Percentiles rank a stretch among this genome's conserved stretches.
These are phyloP conservation scores for Tetrahymena borealis DNA, from an alignment of 73 alveolate species.

Conservation along the genomic window DNA sequence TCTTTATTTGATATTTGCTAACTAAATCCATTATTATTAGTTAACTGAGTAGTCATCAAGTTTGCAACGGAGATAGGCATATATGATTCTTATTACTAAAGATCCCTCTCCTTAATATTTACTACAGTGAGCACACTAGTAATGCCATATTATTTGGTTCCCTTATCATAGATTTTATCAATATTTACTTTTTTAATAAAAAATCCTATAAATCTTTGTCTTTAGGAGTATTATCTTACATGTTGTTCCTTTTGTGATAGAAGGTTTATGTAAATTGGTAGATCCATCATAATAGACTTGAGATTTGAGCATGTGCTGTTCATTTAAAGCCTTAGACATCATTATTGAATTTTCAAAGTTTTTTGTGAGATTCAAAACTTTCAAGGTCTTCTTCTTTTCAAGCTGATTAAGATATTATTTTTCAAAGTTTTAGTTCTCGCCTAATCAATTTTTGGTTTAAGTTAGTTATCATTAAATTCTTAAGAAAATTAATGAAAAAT, in stretches of 20 bases:
- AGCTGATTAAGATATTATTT: background rate
- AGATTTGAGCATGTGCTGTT: no score
- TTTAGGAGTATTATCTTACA: background rate
- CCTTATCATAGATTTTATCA: background rate
- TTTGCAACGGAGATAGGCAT: background rate
- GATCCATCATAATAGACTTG: no score
- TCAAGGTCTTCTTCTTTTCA: background rate
- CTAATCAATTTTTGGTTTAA: background rate
- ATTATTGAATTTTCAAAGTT: background rate
- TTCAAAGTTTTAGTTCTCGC: background rate
- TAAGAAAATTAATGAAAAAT: background rate
- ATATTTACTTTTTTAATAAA: background rate
- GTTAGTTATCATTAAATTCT: background rate
- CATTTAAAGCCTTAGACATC: background rate
- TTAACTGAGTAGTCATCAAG: background rate
- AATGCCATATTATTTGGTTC: background rate
- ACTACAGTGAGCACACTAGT: background rate
- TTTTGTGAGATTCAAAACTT: background rate
- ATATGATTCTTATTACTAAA: background rate
- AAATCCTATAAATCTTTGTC: background rate
- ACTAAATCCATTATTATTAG: background rate
- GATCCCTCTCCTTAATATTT: background rate
- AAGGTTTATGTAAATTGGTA: no score
- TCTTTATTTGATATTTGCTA: background rate
- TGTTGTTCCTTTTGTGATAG: background rate